Evolutionary conservation across 192 early-diverging fungal species (phyloP).

Genomic region (Rhizophagus prolifer): DNA sequence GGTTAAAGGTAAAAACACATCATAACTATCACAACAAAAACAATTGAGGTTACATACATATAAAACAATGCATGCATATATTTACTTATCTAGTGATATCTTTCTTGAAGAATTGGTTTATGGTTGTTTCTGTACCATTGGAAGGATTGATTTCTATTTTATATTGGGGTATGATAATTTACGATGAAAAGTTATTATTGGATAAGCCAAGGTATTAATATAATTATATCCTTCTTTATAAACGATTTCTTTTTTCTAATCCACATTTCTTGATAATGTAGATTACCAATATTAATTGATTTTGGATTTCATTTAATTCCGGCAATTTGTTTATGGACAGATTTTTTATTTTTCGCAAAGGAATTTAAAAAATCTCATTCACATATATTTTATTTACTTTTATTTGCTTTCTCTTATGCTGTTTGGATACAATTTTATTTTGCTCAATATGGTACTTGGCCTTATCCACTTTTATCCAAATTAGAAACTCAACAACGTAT

Average conservation of each 20-base stretch:
- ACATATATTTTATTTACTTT: not conserved
- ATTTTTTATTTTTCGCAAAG: conserved; percentile 14
- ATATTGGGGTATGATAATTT: not conserved
- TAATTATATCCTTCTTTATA: not conserved
- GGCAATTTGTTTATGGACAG: not conserved
- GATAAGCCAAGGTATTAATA: not conserved
- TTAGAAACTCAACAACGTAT: not conserved
- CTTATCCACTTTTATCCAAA: not conserved
- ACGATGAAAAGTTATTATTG: not conserved
- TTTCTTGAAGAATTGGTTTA: not conserved
- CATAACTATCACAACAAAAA: not conserved
- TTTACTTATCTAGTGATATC: not conserved
- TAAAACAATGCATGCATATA: not conserved
- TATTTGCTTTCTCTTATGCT: not conserved
- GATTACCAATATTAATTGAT: conserved; percentile 14
- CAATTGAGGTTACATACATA: not conserved
- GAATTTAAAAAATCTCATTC: conserved; percentile 12
- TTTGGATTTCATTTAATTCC: conserved; percentile 13
- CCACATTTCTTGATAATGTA: not conserved
- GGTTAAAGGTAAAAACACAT: not conserved
- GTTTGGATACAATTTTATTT: conserved; percentile 3
- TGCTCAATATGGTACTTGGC: not conserved
- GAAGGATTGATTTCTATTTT: conserved; percentile 2
- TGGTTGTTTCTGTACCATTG: not conserved
- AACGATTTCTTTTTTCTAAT: not conserved